Evolutionary conservation across 306 rosid genomes (phyloP).

Genomic region (Senna siamea): DNA sequence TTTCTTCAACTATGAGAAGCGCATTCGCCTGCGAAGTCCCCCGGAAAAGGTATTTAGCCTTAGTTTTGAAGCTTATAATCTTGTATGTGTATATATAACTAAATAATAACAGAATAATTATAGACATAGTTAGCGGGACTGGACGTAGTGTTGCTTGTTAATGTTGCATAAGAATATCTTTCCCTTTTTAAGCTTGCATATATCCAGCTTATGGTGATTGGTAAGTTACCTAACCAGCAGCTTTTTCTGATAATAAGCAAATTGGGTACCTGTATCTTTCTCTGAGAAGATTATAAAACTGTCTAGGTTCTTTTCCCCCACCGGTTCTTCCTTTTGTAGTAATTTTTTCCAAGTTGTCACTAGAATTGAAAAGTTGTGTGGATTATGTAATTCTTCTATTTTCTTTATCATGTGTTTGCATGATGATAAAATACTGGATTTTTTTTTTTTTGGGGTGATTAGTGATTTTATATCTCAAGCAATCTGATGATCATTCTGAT

Average conservation of each 20-base stretch:
- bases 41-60: conserved; percentile 77
- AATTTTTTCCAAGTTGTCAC: not conserved
- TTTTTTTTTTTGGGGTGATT: not conserved
- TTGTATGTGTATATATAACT: not conserved
- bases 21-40: conserved; percentile 77
- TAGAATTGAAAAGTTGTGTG: conserved; percentile 13
- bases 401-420: not conserved
- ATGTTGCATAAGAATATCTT: too few species aligned
- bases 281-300: too few species aligned
- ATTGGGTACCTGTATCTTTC: too few species aligned
- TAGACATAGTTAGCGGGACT: not conserved
- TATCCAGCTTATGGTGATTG: too few species aligned
- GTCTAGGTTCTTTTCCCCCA: not conserved
- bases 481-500: not conserved
- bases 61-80: not conserved
- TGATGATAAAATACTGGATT: too few species aligned
- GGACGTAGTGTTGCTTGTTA: too few species aligned
- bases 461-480: not conserved
- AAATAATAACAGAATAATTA: not conserved
- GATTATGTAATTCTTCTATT: conserved; percentile 15
- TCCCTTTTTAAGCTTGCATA: too few species aligned
- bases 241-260: too few species aligned
- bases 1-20: conserved; percentile 94
- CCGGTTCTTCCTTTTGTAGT: not conserved
- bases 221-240: too few species aligned